Evolutionary conservation across 352 stramenopile genomes (phyloP), one percentile per base, ranked within the genome.

Genomic region (Pythium guiyangense): DNA sequence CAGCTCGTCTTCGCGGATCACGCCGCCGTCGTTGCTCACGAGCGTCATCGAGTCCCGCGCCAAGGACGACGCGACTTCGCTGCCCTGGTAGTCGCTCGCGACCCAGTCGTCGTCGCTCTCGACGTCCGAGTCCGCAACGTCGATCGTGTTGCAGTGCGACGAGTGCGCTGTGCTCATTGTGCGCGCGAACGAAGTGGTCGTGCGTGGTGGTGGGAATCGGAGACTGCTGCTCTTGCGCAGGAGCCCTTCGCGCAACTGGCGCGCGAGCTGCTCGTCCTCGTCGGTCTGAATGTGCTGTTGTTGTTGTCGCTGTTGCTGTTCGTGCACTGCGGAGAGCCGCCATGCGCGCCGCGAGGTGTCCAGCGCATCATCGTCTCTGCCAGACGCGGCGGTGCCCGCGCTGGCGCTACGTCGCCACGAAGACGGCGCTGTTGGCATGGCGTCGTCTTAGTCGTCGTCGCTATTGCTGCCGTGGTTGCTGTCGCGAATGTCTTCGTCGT

Each of bases 1-100:
- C 18, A 18, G 57, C 34, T 26, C 29, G 25, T 76, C 59, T n/a
- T 64, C 63, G 22, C 54, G 52, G 29, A 74, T 52, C 14, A 67
- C 20, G 29, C 20, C 51, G 29, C 59, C 50, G n/a, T 53, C 55
- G 57, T 49, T 61, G 47, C 57, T 70, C 42, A 59, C 40, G 45
- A 62, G 22, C 10, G 37, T 59, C 25, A 55, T 50, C 29, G 22
- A 43, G 39, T 43, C 27, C 26, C 48, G 31, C 27, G 45, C 58
- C 27, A 26, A 56, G 6, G 46, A 54, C 27, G 58, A 66, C n/a
- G 47, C 49, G 37, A 56, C n/a, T 22, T 56, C 29, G 42, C 49
- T 53, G 49, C 29, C 25, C 20, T 17, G 49, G 43, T 58, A 63
- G 50, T 56, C 35, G 55, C 51, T 59, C 27, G 53, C 14, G 49